Base-by-base conservation (phyloP, 306 rosid species). In the Purshia tridentata region DNA sequence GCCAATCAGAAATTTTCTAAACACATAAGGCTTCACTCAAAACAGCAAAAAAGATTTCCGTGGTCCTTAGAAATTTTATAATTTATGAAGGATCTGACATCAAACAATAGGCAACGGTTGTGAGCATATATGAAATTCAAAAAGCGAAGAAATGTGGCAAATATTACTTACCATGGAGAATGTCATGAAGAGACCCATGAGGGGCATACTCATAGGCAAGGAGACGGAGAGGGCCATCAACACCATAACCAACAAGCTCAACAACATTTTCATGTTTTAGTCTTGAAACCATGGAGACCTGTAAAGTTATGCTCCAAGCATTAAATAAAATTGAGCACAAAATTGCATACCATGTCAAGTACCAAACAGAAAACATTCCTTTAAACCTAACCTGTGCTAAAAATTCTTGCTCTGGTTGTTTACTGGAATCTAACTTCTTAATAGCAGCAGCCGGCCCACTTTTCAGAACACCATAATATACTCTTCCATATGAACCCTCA, bases 261-360 rank as follows among this genome's bases (percentile, higher is more conserved):
- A 89, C 78, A 18, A 86, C 85, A 57, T 91, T 82, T 68, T 87
- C 96, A 81, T 87, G 83, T 78, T 84, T 80, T 60, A 91, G 84
- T 90, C 97, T 89, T 75, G 97, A 91, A 29, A 91, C 97, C 58
- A 84, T 72, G 67, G 97, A 91, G 55, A 89, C 89, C 97, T 91
- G 76, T 14, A 37, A 56, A 53, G 12, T 69, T 39, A 29, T 6
- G 41, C 8, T 37, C 40, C 54, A 57, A 40, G 35, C n/a, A 35
- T 20, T 35, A 23, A 16, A 18, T 18, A 37, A 56, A 11, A 3
- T 39, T 22, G 10, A 64, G 46, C 15, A 35, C 4, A 6, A 13
- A 55, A 44, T 11, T 8, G 19, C 8, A 22, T 69, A 41, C 10
- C 13, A 22, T 42, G 50, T 51, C 22, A 58, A 76, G 41, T 23